Conservation (phyloP, 805 yeast genomes). For the Ogataea trehaloabstinens region DNA sequence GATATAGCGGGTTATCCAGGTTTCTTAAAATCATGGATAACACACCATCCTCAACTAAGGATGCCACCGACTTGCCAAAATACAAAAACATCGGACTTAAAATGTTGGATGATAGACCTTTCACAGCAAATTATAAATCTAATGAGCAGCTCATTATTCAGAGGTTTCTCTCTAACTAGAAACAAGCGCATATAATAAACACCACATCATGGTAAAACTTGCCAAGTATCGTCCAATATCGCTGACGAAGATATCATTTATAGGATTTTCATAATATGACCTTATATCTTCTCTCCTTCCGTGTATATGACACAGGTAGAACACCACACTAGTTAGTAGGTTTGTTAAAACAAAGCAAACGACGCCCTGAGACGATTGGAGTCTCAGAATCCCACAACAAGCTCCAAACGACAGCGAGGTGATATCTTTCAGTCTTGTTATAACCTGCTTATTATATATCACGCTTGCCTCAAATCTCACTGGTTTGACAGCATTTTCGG, state of each 20-base stretch:
- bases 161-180: conserved; percentile 12
- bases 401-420: conserved; percentile 50
- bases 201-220: conserved; percentile 59
- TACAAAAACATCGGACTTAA: conserved; percentile 4
- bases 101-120: conserved; percentile 1
- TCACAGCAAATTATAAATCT: conserved; percentile 5
- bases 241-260: conserved; percentile 41
- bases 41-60: conserved; percentile 19
- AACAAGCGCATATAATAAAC: conserved; percentile 49
- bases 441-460: conserved; percentile 17
- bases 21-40: conserved; percentile 28
- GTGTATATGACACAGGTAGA: conserved; percentile 32
- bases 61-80: conserved; percentile 8
- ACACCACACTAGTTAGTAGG: conserved; percentile 31
- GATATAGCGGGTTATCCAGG: conserved; percentile 47
- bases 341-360: conserved; percentile 39
- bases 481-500: conserved; percentile 6
- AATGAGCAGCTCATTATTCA: conserved; percentile 5
- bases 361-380: conserved; percentile 50
- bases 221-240: conserved; percentile 48
- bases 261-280: conserved; percentile 39
- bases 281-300: conserved; percentile 28
- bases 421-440: conserved; percentile 35
- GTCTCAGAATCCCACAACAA: conserved; percentile 52
- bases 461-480: conserved; percentile 17